Base-by-base conservation (phyloP, 345 rosid genomes). In the Angophora floribunda region DNA sequence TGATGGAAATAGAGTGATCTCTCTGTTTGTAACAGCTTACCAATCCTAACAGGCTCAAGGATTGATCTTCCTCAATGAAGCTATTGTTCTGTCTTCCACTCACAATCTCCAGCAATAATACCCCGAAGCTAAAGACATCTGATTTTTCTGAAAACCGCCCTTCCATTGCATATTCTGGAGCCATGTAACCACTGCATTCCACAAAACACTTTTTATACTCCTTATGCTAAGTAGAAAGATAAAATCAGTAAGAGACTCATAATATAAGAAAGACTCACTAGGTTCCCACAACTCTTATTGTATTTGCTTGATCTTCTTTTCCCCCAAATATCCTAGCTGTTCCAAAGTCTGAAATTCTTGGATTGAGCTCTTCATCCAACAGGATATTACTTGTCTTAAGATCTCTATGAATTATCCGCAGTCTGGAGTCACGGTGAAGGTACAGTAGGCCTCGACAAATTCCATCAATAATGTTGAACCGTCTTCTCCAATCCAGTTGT, bases 381-480 rank as follows among this genome's bases (percentile, higher is more conserved):
- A 94, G 88, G 57, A 94, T 89, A 79, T 93, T 93, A 86, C 93
- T 89, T 9, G 91, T 88, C 89, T 92, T 94, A 2, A 92, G 63
- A 91, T 94, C 95, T 65, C 94, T 87, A 50, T 93, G 94, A 50
- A 92, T 93, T 65, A 93, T 93, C 47, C 84, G 89, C 24, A 93
- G 88, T 86, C 95, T 91, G 11, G 95, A 93, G 85, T 94, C 96
- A 84, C 92, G 79, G 41, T 94, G 94, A 53, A 94, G 93, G 80
- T 93, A 93, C 67, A 94, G 79, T 19, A 94, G 92, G 32, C 92
- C 95, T 88, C 93, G 89, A 85, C 91, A 80, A 7, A 94, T 91
- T 88, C 96, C 96, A 50, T 89, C 90, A 78, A 94, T 89, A 12
- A 94, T 93, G 61, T 86, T 87, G 17, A 90, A 91, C 15, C 92